Conservation (phyloP, 768 basidiomycete species). For the Daedaleopsis nitida region DNA sequence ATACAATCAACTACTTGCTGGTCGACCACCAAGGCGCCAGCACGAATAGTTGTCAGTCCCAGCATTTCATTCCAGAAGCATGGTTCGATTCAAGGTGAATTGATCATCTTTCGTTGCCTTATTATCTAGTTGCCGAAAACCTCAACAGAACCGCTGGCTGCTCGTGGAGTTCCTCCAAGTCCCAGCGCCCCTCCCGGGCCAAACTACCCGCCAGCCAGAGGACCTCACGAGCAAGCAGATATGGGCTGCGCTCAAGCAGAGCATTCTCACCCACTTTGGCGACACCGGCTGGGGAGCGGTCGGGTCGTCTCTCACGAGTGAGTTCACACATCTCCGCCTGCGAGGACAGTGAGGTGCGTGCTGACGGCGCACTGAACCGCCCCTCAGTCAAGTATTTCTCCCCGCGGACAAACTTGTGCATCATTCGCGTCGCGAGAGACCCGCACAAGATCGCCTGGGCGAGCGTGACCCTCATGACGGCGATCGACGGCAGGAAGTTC, state of each 20-base stretch:
- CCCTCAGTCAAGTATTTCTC: constrained; percentile 85
- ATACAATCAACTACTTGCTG: too few relatives aligned
- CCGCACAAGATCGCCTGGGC: constrained; percentile 82
- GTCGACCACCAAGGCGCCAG: too few relatives aligned
- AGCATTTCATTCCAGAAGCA: neutral
- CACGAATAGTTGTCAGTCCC: too few relatives aligned
- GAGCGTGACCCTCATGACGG: constrained; percentile 67
- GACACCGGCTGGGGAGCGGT: constrained; percentile 87
- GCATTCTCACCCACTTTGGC: constrained; percentile 73
- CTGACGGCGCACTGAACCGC: constrained; percentile 3
- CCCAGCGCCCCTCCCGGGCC: constrained; percentile 22
- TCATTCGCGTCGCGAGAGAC: constrained; percentile 83
- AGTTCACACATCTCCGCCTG: constrained; percentile 23
- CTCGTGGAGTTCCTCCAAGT: constrained; percentile 77
- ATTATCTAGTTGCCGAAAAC: neutral
- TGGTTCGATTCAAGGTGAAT: constrained; percentile 6
- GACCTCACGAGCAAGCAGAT: constrained; percentile 64
- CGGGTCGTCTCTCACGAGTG: constrained; percentile 69
- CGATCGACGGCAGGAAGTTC: constrained; percentile 56
- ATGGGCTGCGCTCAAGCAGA: constrained; percentile 69
- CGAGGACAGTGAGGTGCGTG: neutral
- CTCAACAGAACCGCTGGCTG: constrained; percentile 78
- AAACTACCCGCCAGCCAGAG: constrained; percentile 22
- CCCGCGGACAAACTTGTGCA: constrained; percentile 78
- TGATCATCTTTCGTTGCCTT: neutral